Evolutionary conservation across 2,329 filamentous ascomycete genomes (phyloP).

Genomic region (Diaporthe sp.): DNA sequence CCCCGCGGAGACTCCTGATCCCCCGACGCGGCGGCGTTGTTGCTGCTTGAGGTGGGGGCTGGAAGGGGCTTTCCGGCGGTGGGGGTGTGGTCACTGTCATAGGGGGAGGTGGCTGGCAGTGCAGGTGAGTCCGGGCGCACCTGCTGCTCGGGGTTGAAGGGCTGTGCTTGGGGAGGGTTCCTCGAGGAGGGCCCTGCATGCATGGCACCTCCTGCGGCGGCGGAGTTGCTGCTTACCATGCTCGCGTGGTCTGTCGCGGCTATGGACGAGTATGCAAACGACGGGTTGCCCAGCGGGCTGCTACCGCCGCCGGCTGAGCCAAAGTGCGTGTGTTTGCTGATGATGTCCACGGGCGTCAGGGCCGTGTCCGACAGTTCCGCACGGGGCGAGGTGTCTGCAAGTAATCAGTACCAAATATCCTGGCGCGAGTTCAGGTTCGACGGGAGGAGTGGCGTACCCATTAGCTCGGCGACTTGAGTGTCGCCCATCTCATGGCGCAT

Average conservation of each 20-base stretch:
- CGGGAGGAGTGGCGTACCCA: conserved; percentile 53
- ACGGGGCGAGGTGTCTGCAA: conserved; percentile 58
- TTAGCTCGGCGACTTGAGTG: conserved; percentile 61
- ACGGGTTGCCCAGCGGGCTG: conserved; percentile 48
- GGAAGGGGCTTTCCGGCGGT: conserved; percentile 40
- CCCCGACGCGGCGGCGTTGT: conserved; percentile 37
- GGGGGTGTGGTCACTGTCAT: conserved; percentile 41
- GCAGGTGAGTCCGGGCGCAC: conserved; percentile 36
- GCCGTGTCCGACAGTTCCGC: conserved; percentile 62
- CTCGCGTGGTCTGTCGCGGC: conserved; percentile 51
- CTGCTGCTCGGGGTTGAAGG: background rate
- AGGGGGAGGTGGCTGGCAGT: conserved; percentile 39
- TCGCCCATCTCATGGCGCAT: conserved; percentile 57
- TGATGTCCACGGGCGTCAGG: conserved; percentile 56
- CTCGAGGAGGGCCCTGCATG: conserved; percentile 33
- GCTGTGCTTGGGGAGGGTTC: conserved; percentile 19
- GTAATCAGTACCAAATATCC: conserved; percentile 22
- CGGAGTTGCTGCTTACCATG: conserved; percentile 44
- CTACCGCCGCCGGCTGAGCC: conserved; percentile 43
- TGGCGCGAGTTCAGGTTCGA: background rate
- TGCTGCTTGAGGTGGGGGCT: conserved; percentile 34
- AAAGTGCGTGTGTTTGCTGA: conserved; percentile 53
- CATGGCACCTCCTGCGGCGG: conserved; percentile 41
- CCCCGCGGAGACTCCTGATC: conserved; percentile 42
- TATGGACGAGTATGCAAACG: conserved; percentile 46